Conservation (phyloP, 2,329 filamentous ascomycete species). For the Cladosporium sphaerospermum region DNA sequence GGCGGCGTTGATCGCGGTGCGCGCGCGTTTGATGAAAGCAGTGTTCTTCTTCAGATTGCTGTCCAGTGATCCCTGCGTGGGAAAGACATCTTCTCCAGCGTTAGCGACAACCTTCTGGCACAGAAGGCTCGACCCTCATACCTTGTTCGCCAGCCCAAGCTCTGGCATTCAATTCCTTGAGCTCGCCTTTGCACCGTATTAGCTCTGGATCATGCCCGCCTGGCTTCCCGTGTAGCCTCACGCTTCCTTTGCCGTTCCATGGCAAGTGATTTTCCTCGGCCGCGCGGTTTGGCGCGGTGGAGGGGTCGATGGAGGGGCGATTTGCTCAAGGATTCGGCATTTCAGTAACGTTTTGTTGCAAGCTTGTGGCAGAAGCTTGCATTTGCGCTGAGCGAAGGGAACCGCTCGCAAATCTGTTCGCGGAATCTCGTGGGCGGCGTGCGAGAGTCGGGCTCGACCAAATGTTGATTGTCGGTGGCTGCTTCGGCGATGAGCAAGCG, state of each 20-base stretch:
- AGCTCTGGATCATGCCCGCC: constrained; percentile 8
- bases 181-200: constrained; percentile 58
- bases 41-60: constrained; percentile 98
- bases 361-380: constrained; percentile 30
- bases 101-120: constrained; percentile 12
- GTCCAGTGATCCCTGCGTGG: constrained; percentile 73
- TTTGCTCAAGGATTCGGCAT: constrained; percentile 31
- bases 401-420: not conserved
- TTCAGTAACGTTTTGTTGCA: constrained; percentile 22
- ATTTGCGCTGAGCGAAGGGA: constrained; percentile 21
- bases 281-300: constrained; percentile 21
- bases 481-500: not conserved
- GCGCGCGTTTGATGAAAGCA: constrained; percentile 91
- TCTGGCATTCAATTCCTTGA: constrained; percentile 79
- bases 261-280: constrained; percentile 24
- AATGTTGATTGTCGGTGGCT: constrained; percentile 2
- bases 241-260: constrained; percentile 48
- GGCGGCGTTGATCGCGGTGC: constrained; percentile 76
- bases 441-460: not conserved
- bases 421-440: not conserved
- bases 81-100: constrained; percentile 61
- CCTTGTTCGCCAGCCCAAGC: constrained; percentile 87
- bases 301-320: constrained; percentile 17
- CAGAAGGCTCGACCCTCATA: constrained; percentile 33
- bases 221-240: constrained; percentile 21